Evolutionary conservation across 2,329 filamentous ascomycete genomes (phyloP), one percentile per base, ranked within the genome.

Genomic region (Alternaria dauci): DNA sequence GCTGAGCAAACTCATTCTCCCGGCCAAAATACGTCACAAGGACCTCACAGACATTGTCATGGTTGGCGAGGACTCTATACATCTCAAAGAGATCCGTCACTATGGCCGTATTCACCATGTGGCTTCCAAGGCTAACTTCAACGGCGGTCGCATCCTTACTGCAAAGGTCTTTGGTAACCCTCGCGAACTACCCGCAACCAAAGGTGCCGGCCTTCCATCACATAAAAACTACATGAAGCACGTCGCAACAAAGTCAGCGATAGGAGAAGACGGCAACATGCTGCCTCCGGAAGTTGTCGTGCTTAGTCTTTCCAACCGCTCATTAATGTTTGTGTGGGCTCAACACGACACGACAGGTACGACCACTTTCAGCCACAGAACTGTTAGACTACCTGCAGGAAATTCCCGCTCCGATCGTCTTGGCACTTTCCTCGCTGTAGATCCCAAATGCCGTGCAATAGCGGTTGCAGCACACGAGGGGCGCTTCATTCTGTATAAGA

Each of bases 11-110:
- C 91, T 87, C 82, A 90, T 97, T 43, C 81, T 97, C 14, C 91
- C 93, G 12, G 92, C 89, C n/a, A 87, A 89, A 61, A 82, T 98
- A 60, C 86, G 94, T 59, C 89, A 89, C 56, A 83, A 84, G 52
- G 79, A 84, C 43, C 83, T 88, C 61, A 93, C 95, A 68, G 94
- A 98, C 80, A 87, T 97, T 65, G 89, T 94, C 38, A 93, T 97
- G 70, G 85, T 99, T 58, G 92, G 93, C 55, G 91, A 96, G 67
- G 86, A 91, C 64, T 92, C 88, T 69, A 86, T 99, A 44, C 90
- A 94, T 67, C 88, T 98, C 65, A 91, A 89, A 69, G 91, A 96
- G 75, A 85, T 95, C 2, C 83, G 84, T 5, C 82, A 83, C 44
- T 87, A 91, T 72, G 89, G 89, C 1, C 89, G 91, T 70, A 84